Base-by-base conservation (phyloP, 352 stramenopile species). In the Globisporangium solare region DNA sequence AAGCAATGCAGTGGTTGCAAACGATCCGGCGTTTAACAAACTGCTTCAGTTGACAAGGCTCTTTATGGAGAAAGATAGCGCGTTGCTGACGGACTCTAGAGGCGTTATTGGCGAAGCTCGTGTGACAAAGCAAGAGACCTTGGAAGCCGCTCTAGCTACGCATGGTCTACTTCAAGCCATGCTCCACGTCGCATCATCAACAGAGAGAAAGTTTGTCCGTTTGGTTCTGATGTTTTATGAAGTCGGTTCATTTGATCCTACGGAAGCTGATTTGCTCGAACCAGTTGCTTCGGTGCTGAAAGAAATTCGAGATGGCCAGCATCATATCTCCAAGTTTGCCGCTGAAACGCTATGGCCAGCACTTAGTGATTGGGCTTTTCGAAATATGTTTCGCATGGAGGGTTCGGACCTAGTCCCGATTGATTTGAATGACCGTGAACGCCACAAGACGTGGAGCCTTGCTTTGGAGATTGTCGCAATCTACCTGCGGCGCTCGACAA, bases 11-110 rank as follows among this genome's bases (percentile, higher is more conserved):
- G 56, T 76, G 41, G 21, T 86, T 37, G 64, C 66, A 54, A 66
- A 53, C 22, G 67, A 76, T 17, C 43, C 59, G 18, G 61, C 63
- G 37, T 70, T 70, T 13, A 63, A 75, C 39, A 58, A 56, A 17
- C 20, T 86, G 41, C 76, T 70, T 15, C 71, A 69, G 56, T 42
- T 84, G 12, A 48, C 75, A 18, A 58, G 60, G 15, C 37, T 82
- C 11, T 83, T 75, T 53, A 59, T 77, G 40, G 35, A 54, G 1
- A 79, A 70, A 35, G 74, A 86, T 39, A 57, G 63, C 43, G 27
- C 49, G 6, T 42, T 80, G 18, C 32, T 71, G 21, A 54, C 52
- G 11, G 60, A 27, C 12, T 15, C 39, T 40, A 35, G 50, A 14
- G 49, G 46, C 10, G 17, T 22, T 17, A 51, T 37, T 18, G 39